These are phyloP conservation scores for Tetraselmis chui DNA, from an alignment of 139 green algal species.

Conservation along the genomic window DNA sequence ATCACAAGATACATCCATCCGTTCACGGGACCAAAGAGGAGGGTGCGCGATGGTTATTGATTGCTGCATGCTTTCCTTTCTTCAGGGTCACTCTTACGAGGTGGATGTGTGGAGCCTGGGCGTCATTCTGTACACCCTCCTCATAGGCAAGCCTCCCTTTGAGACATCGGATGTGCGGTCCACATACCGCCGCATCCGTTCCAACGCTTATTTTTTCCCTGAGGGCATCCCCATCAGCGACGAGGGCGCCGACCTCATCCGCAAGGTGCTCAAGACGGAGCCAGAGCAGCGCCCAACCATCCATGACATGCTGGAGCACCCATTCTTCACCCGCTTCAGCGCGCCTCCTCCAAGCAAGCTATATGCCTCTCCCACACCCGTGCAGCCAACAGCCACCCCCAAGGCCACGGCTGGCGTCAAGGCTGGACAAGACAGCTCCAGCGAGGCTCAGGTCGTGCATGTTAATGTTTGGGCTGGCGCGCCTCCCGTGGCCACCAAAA, in stretches of 20 bases:
- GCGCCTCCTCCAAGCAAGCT: background rate
- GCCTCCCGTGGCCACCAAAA: too few species aligned
- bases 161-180: constrained; percentile 22
- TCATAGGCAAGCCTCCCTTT: constrained; percentile 29
- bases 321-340: constrained; percentile 2
- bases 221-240: background rate
- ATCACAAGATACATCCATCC: too few species aligned
- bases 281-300: constrained; percentile 4
- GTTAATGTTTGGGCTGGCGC: background rate
- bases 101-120: constrained; percentile 32
- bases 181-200: constrained; percentile 26
- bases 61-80: background rate
- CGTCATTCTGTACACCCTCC: constrained; percentile 28
- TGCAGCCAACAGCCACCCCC: background rate
- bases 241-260: constrained; percentile 8
- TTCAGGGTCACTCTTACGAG: constrained; percentile 19
- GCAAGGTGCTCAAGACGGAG: constrained; percentile 1
- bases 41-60: background rate
- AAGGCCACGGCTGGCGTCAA: background rate
- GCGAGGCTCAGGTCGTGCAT: background rate
- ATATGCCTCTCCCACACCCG: background rate
- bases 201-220: constrained; percentile 21
- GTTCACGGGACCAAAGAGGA: too few species aligned
- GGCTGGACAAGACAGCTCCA: background rate
- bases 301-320: constrained; percentile 1